Evolutionary conservation across 495 filamentous ascomycete species (phyloP).

Genomic region (Hyaloscypha bicolor): DNA sequence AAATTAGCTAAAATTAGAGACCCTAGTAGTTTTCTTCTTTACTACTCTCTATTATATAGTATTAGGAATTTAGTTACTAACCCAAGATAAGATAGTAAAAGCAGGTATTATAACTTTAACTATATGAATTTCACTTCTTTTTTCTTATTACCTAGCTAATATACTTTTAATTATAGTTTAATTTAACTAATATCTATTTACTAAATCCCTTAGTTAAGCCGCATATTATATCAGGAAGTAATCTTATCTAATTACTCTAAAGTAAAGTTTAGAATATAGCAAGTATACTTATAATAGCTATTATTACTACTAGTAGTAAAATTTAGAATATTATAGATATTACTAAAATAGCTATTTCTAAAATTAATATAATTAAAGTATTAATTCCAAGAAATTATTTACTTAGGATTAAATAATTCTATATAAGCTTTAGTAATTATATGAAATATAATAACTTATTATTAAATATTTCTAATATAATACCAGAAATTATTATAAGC

Average conservation of each 20-base stretch:
- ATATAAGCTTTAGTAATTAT: constrained; percentile 12
- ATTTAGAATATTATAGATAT: constrained; percentile 10
- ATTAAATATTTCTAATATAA: constrained; percentile 3
- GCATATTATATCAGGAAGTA: not conserved
- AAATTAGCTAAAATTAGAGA: constrained; percentile 8
- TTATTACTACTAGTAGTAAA: constrained; percentile 17
- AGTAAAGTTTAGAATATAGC: constrained; percentile 17
- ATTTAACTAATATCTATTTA: constrained; percentile 16
- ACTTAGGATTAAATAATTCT: constrained; percentile 19
- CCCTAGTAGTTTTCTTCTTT: constrained; percentile 5
- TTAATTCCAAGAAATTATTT: not conserved
- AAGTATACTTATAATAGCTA: constrained; percentile 14
- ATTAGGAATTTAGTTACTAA: constrained; percentile 15
- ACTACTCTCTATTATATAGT: constrained; percentile 14
- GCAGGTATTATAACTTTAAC: not conserved
- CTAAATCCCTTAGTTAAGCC: constrained; percentile 2
- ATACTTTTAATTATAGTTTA: constrained; percentile 17
- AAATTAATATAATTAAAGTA: constrained; percentile 6
- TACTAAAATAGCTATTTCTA: not conserved
- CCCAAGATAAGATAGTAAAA: constrained; percentile 10
- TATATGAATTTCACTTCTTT: constrained; percentile 11
- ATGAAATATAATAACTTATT: constrained; percentile 17
- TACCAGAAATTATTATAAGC: not conserved
- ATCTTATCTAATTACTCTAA: constrained; percentile 16
- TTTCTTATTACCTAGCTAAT: constrained; percentile 12